Evolutionary conservation across 1,284 basidiomycete genomes (phyloP).

Genomic region (Pascua guehoae): DNA sequence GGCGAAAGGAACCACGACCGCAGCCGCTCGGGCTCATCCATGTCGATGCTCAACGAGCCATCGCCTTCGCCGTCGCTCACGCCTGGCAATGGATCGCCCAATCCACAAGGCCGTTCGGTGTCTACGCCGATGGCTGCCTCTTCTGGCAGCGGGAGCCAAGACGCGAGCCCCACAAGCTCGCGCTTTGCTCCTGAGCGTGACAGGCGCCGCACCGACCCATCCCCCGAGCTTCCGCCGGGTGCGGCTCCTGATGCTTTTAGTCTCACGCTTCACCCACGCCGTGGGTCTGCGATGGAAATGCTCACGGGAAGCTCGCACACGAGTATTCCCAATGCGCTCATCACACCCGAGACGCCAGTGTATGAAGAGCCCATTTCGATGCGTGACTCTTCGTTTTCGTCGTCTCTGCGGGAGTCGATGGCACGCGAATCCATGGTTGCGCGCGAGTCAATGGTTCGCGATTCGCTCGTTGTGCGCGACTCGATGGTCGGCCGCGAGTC

Average conservation of each 20-base stretch:
- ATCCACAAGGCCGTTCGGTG: constrained; percentile 27
- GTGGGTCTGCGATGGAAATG: constrained; percentile 30
- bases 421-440: neutral
- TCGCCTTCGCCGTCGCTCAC: constrained; percentile 1
- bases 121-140: constrained; percentile 35
- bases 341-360: constrained; percentile 2
- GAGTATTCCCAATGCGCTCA: neutral
- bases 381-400: too few relatives aligned
- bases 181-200: constrained; percentile 23
- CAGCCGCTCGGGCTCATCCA: constrained; percentile 34
- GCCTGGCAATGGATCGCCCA: too few relatives aligned
- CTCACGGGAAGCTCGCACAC: constrained; percentile 15
- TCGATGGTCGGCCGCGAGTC: constrained; percentile 1
- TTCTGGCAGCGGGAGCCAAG: constrained; percentile 3
- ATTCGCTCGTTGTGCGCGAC: neutral
- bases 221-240: constrained; percentile 16
- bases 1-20: constrained; percentile 30
- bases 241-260: constrained; percentile 1
- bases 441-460: neutral
- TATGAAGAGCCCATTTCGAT: constrained; percentile 15
- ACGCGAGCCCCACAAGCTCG: constrained; percentile 40
- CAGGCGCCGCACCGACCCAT: constrained; percentile 12
- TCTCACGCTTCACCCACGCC: neutral
- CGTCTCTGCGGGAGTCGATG: neutral
- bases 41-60: constrained; percentile 27